Evolutionary conservation across 139 green algal genomes (phyloP).

Genomic region (Coelastrella sp.): DNA sequence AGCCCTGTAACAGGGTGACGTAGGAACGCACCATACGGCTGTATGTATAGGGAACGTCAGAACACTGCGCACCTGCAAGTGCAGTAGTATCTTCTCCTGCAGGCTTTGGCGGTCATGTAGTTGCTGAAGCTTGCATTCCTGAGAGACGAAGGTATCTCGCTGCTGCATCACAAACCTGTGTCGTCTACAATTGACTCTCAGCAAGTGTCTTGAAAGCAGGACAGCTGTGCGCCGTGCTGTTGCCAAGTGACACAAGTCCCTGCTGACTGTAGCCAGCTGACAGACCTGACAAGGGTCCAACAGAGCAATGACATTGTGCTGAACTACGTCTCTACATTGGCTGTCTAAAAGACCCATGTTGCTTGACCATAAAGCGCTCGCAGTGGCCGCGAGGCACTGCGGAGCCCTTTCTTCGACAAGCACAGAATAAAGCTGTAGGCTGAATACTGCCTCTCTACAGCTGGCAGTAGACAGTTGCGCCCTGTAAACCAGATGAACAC

Average conservation of each 20-base stretch:
- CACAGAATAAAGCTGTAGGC: background rate
- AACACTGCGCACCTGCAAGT: conserved; percentile 15
- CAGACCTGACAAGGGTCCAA: background rate
- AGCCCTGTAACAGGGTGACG: no score
- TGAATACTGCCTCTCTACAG: no score
- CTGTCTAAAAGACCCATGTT: background rate
- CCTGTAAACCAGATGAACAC: no score
- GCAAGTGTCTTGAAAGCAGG: background rate
- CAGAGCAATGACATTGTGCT: background rate
- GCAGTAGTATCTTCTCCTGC: conserved; percentile 17
- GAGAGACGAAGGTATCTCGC: background rate
- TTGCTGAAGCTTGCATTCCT: conserved; percentile 9
- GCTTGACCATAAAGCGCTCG: no score
- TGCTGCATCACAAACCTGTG: background rate
- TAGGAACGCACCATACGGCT: no score
- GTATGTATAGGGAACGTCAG: no score
- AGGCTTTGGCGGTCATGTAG: background rate
- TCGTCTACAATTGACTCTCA: background rate
- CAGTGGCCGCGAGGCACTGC: background rate
- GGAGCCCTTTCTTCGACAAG: background rate
- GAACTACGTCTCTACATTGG: background rate
- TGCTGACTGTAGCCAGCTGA: background rate
- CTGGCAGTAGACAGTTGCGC: no score
- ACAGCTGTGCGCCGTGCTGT: background rate
- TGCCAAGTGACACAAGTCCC: background rate